phyloP scores from a whole-genome alignment of 2,329 filamentous ascomycete genomes.

The Diaporthe sp. region DNA sequence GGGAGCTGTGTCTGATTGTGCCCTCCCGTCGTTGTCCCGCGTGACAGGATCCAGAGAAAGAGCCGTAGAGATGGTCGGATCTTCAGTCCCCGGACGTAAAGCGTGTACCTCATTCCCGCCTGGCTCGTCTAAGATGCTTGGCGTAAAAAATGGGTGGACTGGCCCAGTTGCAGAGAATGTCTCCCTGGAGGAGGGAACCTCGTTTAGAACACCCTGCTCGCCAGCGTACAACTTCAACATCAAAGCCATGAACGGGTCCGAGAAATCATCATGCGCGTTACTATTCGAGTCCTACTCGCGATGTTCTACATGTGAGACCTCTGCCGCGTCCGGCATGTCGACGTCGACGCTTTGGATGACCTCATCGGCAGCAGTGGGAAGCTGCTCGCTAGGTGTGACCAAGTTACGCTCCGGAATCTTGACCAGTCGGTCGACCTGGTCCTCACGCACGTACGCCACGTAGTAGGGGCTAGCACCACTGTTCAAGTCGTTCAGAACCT shows the following conservation, averaged over 20 bases:
- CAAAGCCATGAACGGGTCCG: background rate
- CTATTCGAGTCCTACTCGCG: slow-evolving; percentile 33
- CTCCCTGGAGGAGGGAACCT: too few species aligned
- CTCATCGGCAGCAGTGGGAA: slow-evolving; percentile 3
- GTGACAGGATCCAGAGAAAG: background rate
- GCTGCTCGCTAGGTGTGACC: background rate
- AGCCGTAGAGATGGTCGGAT: background rate
- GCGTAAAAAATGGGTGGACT: background rate
- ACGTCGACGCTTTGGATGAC: slow-evolving; percentile 18
- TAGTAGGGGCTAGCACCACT: slow-evolving; percentile 77
- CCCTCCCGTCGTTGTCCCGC: background rate
- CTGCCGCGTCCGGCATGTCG: slow-evolving; percentile 35
- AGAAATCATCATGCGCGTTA: background rate
- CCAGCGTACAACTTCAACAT: background rate
- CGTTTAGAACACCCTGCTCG: too few species aligned
- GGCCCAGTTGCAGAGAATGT: too few species aligned
- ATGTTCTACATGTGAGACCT: slow-evolving; percentile 34
- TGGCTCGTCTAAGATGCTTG: background rate
- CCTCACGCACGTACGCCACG: slow-evolving; percentile 52
- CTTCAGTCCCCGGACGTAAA: background rate
- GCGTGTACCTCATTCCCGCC: background rate
- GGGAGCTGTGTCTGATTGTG: background rate
- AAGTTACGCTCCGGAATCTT: slow-evolving; percentile 13
- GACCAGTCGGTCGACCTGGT: slow-evolving; percentile 48
- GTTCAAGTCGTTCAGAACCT: slow-evolving; percentile 78